Conservation (phyloP, 768 basidiomycete genomes). For the Psilocybe azurescens region DNA sequence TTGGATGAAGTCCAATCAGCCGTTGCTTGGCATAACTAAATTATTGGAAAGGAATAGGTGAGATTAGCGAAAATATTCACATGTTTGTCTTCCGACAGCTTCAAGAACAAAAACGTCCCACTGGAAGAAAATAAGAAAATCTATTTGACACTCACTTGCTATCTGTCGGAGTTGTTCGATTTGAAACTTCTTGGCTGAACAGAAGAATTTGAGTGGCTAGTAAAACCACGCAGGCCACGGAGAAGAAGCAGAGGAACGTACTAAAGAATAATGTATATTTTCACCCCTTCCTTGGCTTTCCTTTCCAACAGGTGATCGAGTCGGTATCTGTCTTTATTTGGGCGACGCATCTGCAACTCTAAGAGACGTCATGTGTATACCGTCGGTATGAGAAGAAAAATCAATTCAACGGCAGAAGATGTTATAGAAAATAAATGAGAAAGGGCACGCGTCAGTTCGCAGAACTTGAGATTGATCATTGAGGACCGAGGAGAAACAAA, state of each 20-base stretch:
- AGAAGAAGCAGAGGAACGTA: constrained; percentile 39
- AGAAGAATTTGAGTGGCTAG: constrained; percentile 11
- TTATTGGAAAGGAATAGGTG: constrained; percentile 4
- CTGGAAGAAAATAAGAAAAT: neutral
- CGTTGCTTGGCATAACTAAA: constrained; percentile 85
- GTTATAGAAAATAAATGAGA: neutral
- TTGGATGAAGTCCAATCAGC: constrained; percentile 79
- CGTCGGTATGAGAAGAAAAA: constrained; percentile 1
- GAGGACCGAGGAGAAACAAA: neutral
- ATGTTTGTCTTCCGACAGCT: neutral
- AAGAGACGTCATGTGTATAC: neutral
- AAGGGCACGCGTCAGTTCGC: neutral
- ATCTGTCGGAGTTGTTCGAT: constrained; percentile 91
- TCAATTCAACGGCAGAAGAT: constrained; percentile 6
- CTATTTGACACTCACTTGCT: constrained; percentile 68
- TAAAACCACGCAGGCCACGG: constrained; percentile 12
- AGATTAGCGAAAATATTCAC: constrained; percentile 3
- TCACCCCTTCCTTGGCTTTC: constrained; percentile 95
- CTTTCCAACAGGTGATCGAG: constrained; percentile 85
- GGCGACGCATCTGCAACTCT: constrained; percentile 88
- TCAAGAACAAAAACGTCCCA: neutral
- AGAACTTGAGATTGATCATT: neutral
- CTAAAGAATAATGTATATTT: constrained; percentile 96
- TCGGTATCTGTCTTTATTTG: constrained; percentile 83
- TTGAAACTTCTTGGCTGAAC: constrained; percentile 91